These are phyloP conservation scores for Botryotinia globosa DNA, from an alignment of 2,329 filamentous ascomycete species.

Conservation along the genomic window DNA sequence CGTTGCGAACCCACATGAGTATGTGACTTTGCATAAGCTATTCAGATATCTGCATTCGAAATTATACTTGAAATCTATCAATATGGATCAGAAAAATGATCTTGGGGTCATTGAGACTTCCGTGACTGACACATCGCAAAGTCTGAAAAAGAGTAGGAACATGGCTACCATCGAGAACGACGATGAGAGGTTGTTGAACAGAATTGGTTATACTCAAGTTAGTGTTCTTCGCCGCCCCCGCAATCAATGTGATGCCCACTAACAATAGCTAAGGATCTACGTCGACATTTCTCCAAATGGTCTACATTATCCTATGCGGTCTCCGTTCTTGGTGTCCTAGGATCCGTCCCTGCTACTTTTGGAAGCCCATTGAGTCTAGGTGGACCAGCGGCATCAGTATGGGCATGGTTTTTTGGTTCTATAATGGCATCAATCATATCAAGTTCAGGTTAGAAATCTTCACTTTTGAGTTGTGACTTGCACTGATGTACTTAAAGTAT, in stretches of 20 bases:
- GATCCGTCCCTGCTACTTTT: slow-evolving; percentile 64
- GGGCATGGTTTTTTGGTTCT: slow-evolving; percentile 64
- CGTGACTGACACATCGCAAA: slow-evolving; percentile 7
- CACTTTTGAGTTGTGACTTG: background rate
- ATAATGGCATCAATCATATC: slow-evolving; percentile 63
- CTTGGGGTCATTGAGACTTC: background rate
- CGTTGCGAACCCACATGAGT: slow-evolving; percentile 9
- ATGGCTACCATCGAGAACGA: slow-evolving; percentile 55
- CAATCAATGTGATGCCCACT: background rate
- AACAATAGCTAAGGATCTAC: slow-evolving; percentile 50
- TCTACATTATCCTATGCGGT: slow-evolving; percentile 65
- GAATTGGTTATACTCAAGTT: slow-evolving; percentile 63
- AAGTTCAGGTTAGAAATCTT: slow-evolving; percentile 48
- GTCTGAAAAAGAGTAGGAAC: too few relatives aligned
- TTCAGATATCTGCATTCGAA: background rate
- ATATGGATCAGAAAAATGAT: slow-evolving; percentile 4
- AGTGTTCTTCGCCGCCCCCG: slow-evolving; percentile 17
- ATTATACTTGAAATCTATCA: background rate
- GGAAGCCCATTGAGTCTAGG: slow-evolving; percentile 56
- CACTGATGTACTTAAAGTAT: slow-evolving; percentile 43
- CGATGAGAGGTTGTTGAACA: slow-evolving; percentile 57
- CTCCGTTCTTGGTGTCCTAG: slow-evolving; percentile 61
- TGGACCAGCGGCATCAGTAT: slow-evolving; percentile 61
- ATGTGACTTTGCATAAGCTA: background rate
- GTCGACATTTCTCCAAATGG: slow-evolving; percentile 64